Evolutionary conservation across 176 grass and related monocot genomes (phyloP), one percentile per base, ranked within the genome.

Genomic region (Zizania latifolia): DNA sequence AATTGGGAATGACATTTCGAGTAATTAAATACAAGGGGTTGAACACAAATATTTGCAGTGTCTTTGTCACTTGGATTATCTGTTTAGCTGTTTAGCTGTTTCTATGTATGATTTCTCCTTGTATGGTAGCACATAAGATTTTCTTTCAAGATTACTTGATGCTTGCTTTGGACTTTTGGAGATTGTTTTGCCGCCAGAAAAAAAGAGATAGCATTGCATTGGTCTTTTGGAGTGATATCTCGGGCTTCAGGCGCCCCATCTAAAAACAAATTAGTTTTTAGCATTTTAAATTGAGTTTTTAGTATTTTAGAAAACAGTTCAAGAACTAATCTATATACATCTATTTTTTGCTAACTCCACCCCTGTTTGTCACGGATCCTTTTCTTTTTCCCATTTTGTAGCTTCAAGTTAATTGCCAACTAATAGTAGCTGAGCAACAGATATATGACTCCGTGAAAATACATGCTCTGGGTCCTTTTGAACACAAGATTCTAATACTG

Each of bases 71-170:
- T n/a, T 61, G 6, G 32, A 46, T 66, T 55, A 54, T 26, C 10
- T 19, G 32, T 29, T 54, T 28, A 11, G 34, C 4, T 28, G 8
- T 7, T n/a, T 54, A n/a, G n/a, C n/a, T n/a, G n/a, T n/a, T n/a
- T n/a, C 1, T 12, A 46, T 48, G 39, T n/a, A n/a, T n/a, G 63
- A n/a, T 63, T 50, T 23, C 45, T 64, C 3, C 10, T 16, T 27
- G 4, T 13, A 17, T 12, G 21, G 14, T 22, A 22, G 33, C 56
- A 53, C 60, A 30, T 38, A 23, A 24, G 24, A 26, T 66, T 12
- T 76, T 81, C 62, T 54, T 21, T 70, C n/a, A n/a, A n/a, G 72
- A 66, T 76, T 59, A n/a, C 22, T n/a, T n/a, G n/a, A n/a, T n/a
- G n/a, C 50, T 50, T 36, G 10, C n/a, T 22, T 14, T 64, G 39